Evolutionary conservation across 768 basidiomycete genomes (phyloP), one percentile per base, ranked within the genome.

Genomic region (Phlebiopsis flavidoalba): DNA sequence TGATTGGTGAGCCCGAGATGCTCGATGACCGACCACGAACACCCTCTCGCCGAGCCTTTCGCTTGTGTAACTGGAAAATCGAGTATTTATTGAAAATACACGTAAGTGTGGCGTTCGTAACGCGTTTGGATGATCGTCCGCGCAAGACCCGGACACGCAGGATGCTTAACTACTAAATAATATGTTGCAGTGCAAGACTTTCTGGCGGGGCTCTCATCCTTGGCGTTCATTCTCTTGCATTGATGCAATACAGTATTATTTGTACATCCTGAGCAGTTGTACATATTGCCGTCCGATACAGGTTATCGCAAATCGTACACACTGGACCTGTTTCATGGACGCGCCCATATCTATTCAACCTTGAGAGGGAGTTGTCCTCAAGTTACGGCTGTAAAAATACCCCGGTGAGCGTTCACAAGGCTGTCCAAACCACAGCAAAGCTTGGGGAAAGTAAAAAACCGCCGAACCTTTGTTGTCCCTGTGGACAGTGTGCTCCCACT

Each of bases 311-410:
- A n/a, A n/a, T n/a, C 14, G n/a, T 53, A 53, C 52, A 36, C 19
- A 10, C 52, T 31, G 26, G 26, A 24, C 11, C 17, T 43, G 50
- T 31, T 22, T 15, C 21, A n/a, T 49, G 45, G 57, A 40, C 26
- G 54, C 40, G 24, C 14, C 48, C 12, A 33, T 11, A 21, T 56
- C 26, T 59, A 66, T 33, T 71, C 66, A 19, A 66, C 70, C 53
- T 65, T 67, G 60, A 80, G 69, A 48, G 89, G n/a, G 83, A 2
- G 91, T 91, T 47, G 89, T 92, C 72, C 95, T 86, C 71, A 97
- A 79, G 81, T n/a, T 98, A 97, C 0, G 91, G 84, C 90, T 95
- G 70, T 57, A 67, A 56, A n/a, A 46, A 52, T 37, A 3, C 61
- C 58, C 22, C 33, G 40, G 51, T 45, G 36, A 19, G n/a, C 14